Evolutionary conservation across 2,329 filamentous ascomycete species (phyloP).

Genomic region (Plectosphaerella plurivora): DNA sequence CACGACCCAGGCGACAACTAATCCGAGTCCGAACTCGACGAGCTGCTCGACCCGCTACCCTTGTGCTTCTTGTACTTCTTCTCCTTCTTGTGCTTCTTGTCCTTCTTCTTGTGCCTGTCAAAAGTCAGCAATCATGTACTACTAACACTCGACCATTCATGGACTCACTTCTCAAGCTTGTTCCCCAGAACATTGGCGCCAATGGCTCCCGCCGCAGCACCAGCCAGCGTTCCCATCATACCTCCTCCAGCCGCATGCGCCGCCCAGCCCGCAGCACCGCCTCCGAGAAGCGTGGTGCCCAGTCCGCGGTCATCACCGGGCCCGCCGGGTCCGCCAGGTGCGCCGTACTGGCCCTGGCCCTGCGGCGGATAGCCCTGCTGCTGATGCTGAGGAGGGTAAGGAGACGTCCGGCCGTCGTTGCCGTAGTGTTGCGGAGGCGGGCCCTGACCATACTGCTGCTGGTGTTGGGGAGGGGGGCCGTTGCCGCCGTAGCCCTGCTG

Average conservation of each 20-base stretch:
- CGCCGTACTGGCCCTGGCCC: slow-evolving; percentile 9
- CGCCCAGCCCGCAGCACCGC: slow-evolving; percentile 48
- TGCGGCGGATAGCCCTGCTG: slow-evolving; percentile 11
- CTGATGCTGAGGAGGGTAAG: slow-evolving; percentile 13
- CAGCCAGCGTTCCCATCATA: slow-evolving; percentile 44
- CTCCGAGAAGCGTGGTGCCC: slow-evolving; percentile 47
- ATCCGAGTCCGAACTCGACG: slow-evolving; percentile 4
- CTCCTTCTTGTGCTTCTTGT: slow-evolving; percentile 27
- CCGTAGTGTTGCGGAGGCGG: slow-evolving; percentile 23
- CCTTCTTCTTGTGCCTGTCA: slow-evolving; percentile 15
- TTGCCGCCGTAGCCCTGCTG: slow-evolving; percentile 14
- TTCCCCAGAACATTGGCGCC: slow-evolving; percentile 48
- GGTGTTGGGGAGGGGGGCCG: background rate
- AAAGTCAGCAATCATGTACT: background rate
- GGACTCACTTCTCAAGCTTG: slow-evolving; percentile 26
- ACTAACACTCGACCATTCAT: background rate
- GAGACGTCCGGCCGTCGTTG: slow-evolving; percentile 20
- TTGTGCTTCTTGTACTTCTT: slow-evolving; percentile 11
- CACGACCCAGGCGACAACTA: background rate
- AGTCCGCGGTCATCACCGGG: slow-evolving; percentile 49
- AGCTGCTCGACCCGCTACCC: slow-evolving; percentile 5
- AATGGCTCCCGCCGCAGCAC: slow-evolving; percentile 48
- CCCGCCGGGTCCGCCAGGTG: slow-evolving; percentile 12
- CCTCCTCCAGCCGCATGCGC: slow-evolving; percentile 51
- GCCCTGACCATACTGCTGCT: background rate